Conservation (phyloP, 78 protist species). For the Pigoraptor vietnamica region DNA sequence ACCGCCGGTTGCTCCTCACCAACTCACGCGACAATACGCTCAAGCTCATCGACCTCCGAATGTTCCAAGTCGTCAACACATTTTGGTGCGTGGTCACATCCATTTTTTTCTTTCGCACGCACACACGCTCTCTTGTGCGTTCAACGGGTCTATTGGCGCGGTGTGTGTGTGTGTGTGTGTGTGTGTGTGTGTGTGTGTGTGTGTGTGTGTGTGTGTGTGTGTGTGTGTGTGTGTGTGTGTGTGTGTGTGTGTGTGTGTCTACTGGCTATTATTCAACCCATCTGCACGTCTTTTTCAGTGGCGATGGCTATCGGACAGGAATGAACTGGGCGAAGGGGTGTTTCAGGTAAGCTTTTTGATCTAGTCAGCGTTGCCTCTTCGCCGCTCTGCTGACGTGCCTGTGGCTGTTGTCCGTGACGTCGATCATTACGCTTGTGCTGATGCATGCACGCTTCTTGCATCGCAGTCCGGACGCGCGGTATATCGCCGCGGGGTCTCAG, state of each 20-base stretch:
- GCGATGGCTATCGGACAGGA: not conserved
- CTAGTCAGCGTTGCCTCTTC: too few species aligned
- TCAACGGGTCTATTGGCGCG: not conserved
- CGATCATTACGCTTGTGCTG: too few species aligned
- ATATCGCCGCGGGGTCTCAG: slow-evolving; percentile 34
- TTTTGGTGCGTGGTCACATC: slow-evolving; percentile 17
- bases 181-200: not conserved
- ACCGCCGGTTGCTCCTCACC: slow-evolving; percentile 39
- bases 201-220: too few species aligned
- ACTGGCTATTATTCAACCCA: too few species aligned
- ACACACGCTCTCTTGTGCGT: not conserved
- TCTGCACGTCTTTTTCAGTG: not conserved
- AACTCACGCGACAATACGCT: slow-evolving; percentile 63
- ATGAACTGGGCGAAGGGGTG: slow-evolving; percentile 15
- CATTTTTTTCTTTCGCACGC: not conserved
- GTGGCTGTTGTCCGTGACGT: too few species aligned
- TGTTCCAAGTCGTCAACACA: slow-evolving; percentile 34
- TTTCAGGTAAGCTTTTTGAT: not conserved
- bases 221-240: too few species aligned
- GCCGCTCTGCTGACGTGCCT: too few species aligned
- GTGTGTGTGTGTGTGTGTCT: too few species aligned
- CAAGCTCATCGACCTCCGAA: slow-evolving; percentile 63
- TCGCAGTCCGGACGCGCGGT: slow-evolving; percentile 18
- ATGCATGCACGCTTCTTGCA: too few species aligned
- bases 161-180: not conserved